phyloP scores from a whole-genome alignment of 139 green algal genomes.

The Chlamydomonas sphaeroides region DNA sequence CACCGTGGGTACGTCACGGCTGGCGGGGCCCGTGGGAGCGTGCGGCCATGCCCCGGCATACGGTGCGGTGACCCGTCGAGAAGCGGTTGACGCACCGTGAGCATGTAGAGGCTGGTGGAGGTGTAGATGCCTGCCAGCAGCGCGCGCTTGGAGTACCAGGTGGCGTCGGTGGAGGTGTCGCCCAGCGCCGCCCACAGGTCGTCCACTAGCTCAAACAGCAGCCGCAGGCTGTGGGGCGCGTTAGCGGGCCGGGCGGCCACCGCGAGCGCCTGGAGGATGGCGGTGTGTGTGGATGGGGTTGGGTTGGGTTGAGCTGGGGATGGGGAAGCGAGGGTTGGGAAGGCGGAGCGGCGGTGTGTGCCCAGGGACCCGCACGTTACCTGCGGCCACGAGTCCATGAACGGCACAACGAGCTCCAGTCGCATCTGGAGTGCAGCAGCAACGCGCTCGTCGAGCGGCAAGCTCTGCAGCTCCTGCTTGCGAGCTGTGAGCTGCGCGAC shows the following conservation, averaged over 20 bases:
- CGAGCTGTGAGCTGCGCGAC: constrained; percentile 25
- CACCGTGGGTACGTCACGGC: no score
- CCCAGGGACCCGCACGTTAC: no score
- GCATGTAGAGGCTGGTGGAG: constrained; percentile 80
- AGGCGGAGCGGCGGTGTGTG: no score
- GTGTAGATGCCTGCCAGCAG: constrained; percentile 68
- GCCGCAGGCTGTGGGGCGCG: constrained; percentile 40
- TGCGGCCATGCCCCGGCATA: no score
- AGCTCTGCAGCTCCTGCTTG: constrained; percentile 22
- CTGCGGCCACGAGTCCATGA: constrained; percentile 60
- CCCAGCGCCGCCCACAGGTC: constrained; percentile 70
- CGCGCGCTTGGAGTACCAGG: constrained; percentile 79
- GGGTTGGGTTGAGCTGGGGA: no score
- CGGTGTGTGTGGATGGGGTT: no score
- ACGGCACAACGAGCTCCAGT: constrained; percentile 63
- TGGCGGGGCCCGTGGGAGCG: no score
- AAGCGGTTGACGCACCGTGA: constrained; percentile 71
- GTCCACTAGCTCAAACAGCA: constrained; percentile 46
- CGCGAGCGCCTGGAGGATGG: constrained; percentile 46
- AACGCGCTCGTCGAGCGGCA: constrained; percentile 54
- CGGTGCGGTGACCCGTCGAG: no score
- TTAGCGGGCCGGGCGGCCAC: constrained; percentile 64
- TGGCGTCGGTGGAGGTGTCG: constrained; percentile 70
- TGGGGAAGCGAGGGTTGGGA: no score
- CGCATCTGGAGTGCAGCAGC: constrained; percentile 59